A percentile compares a stretch with the other conserved stretches of the same genome.
These are phyloP conservation scores for Cubamyces lactineus DNA, from an alignment of 768 basidiomycete genomes.

Conservation along the genomic window DNA sequence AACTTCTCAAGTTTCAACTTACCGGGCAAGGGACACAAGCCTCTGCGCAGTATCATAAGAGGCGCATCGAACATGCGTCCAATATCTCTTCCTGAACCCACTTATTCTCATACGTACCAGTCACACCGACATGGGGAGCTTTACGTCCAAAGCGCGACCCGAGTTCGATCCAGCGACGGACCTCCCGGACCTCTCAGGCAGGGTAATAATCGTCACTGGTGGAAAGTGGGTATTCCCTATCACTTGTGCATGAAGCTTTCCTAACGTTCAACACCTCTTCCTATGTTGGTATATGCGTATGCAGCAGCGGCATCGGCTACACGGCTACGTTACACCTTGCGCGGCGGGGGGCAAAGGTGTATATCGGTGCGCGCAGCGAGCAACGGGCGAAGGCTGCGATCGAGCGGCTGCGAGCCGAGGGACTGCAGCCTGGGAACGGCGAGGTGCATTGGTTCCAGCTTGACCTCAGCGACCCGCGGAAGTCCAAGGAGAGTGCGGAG, in stretches of 20 bases:
- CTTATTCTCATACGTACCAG: too few relatives aligned
- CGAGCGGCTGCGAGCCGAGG: conserved; percentile 37
- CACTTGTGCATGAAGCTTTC: too few relatives aligned
- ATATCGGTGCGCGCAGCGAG: conserved; percentile 41
- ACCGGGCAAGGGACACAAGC: too few relatives aligned
- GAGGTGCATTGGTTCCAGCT: conserved; percentile 41
- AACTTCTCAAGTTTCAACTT: too few relatives aligned
- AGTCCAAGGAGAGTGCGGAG: conserved; percentile 39
- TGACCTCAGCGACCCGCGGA: conserved; percentile 45
- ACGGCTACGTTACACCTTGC: conserved; percentile 42
- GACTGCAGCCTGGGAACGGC: conserved; percentile 34
- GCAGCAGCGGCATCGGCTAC: conserved; percentile 42
- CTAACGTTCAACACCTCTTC: not conserved
- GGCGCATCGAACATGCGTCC: too few relatives aligned
- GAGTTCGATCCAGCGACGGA: conserved; percentile 40
- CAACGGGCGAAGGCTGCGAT: conserved; percentile 38
- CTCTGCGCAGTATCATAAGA: too few relatives aligned
- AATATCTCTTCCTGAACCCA: too few relatives aligned
- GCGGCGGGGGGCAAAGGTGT: conserved; percentile 45
- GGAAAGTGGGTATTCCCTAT: conserved; percentile 46
- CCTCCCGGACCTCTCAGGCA: conserved; percentile 49
- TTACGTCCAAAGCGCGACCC: conserved; percentile 1
- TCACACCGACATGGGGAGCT: conserved; percentile 5
- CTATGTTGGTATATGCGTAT: not conserved
- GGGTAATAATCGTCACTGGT: conserved; percentile 53